Conservation (phyloP, 768 basidiomycete genomes). For the Naganishia antarctica region DNA sequence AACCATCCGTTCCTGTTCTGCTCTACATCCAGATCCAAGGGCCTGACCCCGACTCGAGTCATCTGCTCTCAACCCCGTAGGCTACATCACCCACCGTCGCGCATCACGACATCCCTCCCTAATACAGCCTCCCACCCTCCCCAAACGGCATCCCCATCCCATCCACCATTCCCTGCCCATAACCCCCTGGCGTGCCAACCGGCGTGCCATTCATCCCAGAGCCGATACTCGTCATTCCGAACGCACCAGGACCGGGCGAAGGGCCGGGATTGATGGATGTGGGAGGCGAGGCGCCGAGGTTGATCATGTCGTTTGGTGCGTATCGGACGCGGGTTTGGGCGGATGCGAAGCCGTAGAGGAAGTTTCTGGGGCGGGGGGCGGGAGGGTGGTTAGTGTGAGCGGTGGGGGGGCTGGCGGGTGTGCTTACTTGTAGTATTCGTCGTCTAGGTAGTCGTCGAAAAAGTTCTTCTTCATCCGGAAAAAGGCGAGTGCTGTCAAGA, state of each 20-base stretch:
- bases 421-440: constrained; percentile 52
- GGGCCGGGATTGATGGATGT: constrained; percentile 8
- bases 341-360: constrained; percentile 35
- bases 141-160: constrained; percentile 16
- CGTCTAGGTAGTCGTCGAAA: constrained; percentile 84
- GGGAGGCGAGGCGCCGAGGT: constrained; percentile 21
- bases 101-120: background rate
- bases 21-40: background rate
- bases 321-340: constrained; percentile 29
- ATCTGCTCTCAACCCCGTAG: no score
- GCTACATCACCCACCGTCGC: background rate
- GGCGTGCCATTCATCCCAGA: constrained; percentile 7
- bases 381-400: no score
- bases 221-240: constrained; percentile 22
- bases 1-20: background rate
- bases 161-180: constrained; percentile 10
- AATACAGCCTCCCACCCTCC: background rate
- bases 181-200: constrained; percentile 5
- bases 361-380: constrained; percentile 28
- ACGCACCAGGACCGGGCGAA: constrained; percentile 10
- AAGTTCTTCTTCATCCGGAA: constrained; percentile 92
- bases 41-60: no score
- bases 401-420: constrained; percentile 28
- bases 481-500: constrained; percentile 86
- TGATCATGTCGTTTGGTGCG: constrained; percentile 23